phyloP scores from a whole-genome alignment of 2,329 filamentous ascomycete genomes.

The Trichoderma citrinoviride region DNA sequence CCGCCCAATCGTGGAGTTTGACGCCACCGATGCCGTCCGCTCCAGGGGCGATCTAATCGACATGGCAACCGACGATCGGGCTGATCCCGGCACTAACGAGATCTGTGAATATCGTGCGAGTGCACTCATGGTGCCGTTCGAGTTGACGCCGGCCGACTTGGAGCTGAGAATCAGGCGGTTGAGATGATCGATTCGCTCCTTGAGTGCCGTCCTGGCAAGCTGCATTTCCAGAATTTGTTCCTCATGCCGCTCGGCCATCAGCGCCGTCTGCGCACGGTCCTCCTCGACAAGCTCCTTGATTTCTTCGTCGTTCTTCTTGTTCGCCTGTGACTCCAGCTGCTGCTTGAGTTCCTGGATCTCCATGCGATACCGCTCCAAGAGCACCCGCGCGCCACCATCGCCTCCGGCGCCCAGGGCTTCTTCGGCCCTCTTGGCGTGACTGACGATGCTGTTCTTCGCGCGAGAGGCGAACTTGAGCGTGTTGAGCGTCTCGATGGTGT shows the following conservation, averaged over 20 bases:
- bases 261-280: slow-evolving; percentile 70
- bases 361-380: slow-evolving; percentile 89
- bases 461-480: slow-evolving; percentile 95
- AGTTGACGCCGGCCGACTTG: slow-evolving; percentile 92
- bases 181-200: slow-evolving; percentile 95
- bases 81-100: slow-evolving; percentile 51
- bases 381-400: slow-evolving; percentile 82
- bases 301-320: slow-evolving; percentile 59
- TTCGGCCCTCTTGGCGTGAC: slow-evolving; percentile 91
- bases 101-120: slow-evolving; percentile 63
- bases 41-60: slow-evolving; percentile 58
- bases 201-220: slow-evolving; percentile 87
- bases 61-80: slow-evolving; percentile 68
- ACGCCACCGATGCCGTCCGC: slow-evolving; percentile 65
- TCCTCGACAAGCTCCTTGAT: slow-evolving; percentile 63
- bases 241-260: slow-evolving; percentile 83
- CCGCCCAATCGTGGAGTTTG: slow-evolving; percentile 58
- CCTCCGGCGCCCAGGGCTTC: slow-evolving; percentile 77
- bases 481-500: slow-evolving; percentile 87
- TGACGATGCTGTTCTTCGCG: slow-evolving; percentile 97
- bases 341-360: slow-evolving; percentile 80
- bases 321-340: slow-evolving; percentile 81
- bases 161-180: slow-evolving; percentile 94
- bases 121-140: slow-evolving; percentile 67
- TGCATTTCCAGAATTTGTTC: slow-evolving; percentile 99